A percentile compares a stretch with the other conserved stretches of the same genome.
Evolutionary conservation across 768 basidiomycete genomes (phyloP).

Genomic region (Imleria badia): DNA sequence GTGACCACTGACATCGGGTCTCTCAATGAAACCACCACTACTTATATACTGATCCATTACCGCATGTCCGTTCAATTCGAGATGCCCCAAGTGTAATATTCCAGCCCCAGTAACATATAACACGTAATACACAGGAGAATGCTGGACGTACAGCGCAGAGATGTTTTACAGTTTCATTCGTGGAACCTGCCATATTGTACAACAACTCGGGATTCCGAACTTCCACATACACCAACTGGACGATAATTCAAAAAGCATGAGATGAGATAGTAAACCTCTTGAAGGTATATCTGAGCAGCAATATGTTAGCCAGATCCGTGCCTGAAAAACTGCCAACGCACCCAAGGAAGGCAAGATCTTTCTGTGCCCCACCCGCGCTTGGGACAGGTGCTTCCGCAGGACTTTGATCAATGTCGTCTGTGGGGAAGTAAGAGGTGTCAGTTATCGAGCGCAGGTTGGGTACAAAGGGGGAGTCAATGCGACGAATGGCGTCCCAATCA

Average conservation of each 20-base stretch:
- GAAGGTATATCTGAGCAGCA: conserved; percentile 63
- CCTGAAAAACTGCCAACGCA: conserved; percentile 27
- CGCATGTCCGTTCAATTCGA: no score
- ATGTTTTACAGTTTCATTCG: conserved; percentile 1
- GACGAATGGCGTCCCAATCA: conserved; percentile 85
- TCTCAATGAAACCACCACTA: no score
- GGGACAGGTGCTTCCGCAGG: conserved; percentile 46
- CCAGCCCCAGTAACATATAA: no score
- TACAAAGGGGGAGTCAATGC: conserved; percentile 95
- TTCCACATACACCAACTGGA: background rate
- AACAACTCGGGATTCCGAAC: background rate
- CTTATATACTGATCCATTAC: no score
- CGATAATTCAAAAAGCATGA: conserved; percentile 42
- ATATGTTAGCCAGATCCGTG: background rate
- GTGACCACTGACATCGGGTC: no score
- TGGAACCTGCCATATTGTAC: background rate
- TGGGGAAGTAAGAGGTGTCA: conserved; percentile 98
- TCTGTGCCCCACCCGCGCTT: conserved; percentile 41
- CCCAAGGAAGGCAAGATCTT: conserved; percentile 70
- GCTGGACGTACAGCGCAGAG: background rate
- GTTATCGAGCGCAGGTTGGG: conserved; percentile 91
- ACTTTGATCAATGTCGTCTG: conserved; percentile 85
- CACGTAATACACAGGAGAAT: background rate
- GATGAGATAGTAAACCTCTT: conserved; percentile 71
- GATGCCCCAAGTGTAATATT: no score